Percentiles rank a stretch among this genome's conserved stretches.
phyloP scores from a whole-genome alignment of 768 basidiomycete species.

The Pisolithus tinctorius region DNA sequence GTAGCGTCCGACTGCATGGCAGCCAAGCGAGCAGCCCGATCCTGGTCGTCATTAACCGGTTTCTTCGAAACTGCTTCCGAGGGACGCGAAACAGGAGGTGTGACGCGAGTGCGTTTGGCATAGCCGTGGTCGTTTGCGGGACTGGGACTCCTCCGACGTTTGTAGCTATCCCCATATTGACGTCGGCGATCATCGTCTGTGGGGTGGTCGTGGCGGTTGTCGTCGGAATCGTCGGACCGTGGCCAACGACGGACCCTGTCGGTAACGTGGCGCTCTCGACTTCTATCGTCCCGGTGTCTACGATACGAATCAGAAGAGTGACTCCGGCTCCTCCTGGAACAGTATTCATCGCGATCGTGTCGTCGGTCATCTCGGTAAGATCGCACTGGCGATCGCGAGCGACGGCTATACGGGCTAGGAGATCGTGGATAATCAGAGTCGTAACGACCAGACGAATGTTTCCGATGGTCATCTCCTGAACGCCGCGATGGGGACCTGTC shows the following conservation, averaged over 20 bases:
- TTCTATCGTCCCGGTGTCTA: slow-evolving; percentile 8
- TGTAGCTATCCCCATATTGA: slow-evolving; percentile 30
- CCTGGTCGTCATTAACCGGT: slow-evolving; percentile 30
- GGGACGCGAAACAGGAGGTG: slow-evolving; percentile 24
- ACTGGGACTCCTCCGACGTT: slow-evolving; percentile 33
- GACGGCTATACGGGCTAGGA: slow-evolving; percentile 39
- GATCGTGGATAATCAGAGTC: slow-evolving; percentile 30
- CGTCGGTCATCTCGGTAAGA: slow-evolving; percentile 15
- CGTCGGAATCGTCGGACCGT: slow-evolving; percentile 48
- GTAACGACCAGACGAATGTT: slow-evolving; percentile 23
- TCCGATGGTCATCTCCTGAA: slow-evolving; percentile 21
- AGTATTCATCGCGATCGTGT: slow-evolving; percentile 10
- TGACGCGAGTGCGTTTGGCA: slow-evolving; percentile 47
- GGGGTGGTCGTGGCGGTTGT: slow-evolving; percentile 25
- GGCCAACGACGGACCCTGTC: slow-evolving; percentile 36
- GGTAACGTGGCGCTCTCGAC: not conserved
- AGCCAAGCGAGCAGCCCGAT: slow-evolving; percentile 80
- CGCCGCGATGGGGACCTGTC: slow-evolving; percentile 18
- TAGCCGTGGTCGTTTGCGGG: slow-evolving; percentile 14
- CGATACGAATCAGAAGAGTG: slow-evolving; percentile 22
- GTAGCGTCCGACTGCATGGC: slow-evolving; percentile 79
- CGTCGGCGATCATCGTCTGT: slow-evolving; percentile 18
- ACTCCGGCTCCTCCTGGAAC: slow-evolving; percentile 21
- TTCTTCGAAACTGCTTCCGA: slow-evolving; percentile 9
- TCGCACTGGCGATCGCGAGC: slow-evolving; percentile 41